Conservation (phyloP, 345 rosid species). For the Theobroma cacao region DNA sequence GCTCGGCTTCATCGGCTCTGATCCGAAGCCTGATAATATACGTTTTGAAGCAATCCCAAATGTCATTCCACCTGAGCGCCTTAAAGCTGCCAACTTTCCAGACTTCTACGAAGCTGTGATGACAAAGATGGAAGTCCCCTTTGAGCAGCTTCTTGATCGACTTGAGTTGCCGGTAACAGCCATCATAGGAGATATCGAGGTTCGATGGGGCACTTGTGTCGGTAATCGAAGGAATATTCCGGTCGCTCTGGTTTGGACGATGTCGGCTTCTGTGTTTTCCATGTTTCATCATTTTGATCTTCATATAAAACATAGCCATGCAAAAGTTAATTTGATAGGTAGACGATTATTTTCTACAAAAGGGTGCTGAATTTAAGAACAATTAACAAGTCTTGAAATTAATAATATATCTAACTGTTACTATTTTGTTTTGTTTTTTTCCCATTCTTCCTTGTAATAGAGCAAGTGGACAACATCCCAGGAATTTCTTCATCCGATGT, state of each 20-base stretch:
- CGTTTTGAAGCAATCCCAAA: conserved; percentile 28
- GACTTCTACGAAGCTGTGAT: conserved; percentile 33
- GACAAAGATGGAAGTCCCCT: conserved; percentile 34
- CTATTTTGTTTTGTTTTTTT: not conserved
- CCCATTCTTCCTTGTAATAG: conserved; percentile 11
- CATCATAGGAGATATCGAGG: conserved; percentile 35
- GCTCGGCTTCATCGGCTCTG: conserved; percentile 24
- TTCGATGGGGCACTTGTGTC: conserved; percentile 28
- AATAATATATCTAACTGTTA: not conserved
- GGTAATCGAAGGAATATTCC: conserved; percentile 43
- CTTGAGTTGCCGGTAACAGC: conserved; percentile 30
- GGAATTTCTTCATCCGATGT: conserved; percentile 31
- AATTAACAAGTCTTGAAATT: not conserved
- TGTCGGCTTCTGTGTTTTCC: conserved; percentile 39
- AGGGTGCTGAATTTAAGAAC: not conserved
- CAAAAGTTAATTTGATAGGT: conserved; percentile 29
- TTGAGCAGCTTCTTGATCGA: conserved; percentile 42
- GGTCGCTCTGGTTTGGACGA: conserved; percentile 42
- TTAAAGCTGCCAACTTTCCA: conserved; percentile 23
- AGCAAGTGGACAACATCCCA: conserved; percentile 37
- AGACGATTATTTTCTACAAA: not conserved
- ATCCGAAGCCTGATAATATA: conserved; percentile 15
- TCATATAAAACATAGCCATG: conserved; percentile 12
- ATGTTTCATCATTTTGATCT: conserved; percentile 32
- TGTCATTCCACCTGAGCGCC: conserved; percentile 30